Evolutionary conservation across 2,329 filamentous ascomycete species (phyloP), one percentile per base, ranked within the genome.

Genomic region (Verticillium nonalfalfae): DNA sequence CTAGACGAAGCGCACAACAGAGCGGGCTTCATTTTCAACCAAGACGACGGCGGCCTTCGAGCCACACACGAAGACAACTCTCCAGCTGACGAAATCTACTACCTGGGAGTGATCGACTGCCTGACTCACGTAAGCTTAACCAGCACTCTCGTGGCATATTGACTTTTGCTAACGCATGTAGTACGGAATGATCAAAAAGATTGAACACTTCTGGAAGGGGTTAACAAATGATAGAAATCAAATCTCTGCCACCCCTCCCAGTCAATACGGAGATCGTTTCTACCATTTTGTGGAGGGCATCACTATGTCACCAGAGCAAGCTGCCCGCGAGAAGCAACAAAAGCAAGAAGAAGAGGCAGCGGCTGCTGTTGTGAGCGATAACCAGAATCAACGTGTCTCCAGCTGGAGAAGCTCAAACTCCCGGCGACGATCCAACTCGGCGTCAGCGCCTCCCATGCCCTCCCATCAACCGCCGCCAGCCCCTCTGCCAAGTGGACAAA

Each of bases 151-250:
- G 31, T 15, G 11, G n/a, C 26, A 26, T 38, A 4, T 4, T 31
- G 9, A 34, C 18, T 26, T 33, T 33, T 35, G 60, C 63, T 66
- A 58, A 66, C 59, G 9, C 21, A 34, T 40, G 33, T 69, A 96
- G 91, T 99, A 98, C 74, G 93, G 93, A 67, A 87, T 93, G 66
- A 85, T 97, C 75, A 99, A 99, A 78, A 94, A 95, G 72, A 85
- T 94, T 64, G 95, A 99, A 75, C 89, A 98, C 76, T 95, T 98
- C 76, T 95, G 93, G 89, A 99, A 99, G 79, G 94, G 95, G 40
- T 79, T 98, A 62, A 91, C 89, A 2, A 85, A 87, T 69, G 90
- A 95, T 69, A 88, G 91, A 68, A 87, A 85, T 38, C 89, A 97
- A 72, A 98, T 99, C 64, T 98, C 94, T 0, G 93, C 95, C 2